Percentiles rank a stretch among this genome's conserved stretches.
Conservation (phyloP, 2,329 filamentous ascomycete genomes). For the Ustulina deusta region DNA sequence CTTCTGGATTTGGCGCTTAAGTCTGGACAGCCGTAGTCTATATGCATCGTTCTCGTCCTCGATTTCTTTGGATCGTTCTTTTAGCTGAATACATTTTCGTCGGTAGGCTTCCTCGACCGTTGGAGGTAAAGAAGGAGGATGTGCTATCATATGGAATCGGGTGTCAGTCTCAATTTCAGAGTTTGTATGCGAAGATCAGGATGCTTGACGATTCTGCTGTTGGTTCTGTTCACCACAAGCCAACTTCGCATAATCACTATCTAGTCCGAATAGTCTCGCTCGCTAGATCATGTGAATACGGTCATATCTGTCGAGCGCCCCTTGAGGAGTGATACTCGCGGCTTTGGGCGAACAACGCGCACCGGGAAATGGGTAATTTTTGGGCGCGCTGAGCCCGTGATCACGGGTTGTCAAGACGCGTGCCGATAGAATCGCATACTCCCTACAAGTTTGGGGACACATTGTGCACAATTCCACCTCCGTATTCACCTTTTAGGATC, state of each 20-base stretch:
- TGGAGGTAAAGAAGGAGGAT: conserved; percentile 77
- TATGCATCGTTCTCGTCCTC: conserved; percentile 91
- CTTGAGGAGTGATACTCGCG: not conserved
- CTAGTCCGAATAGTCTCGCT: not conserved
- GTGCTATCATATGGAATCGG: conserved; percentile 51
- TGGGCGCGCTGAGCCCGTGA: not conserved
- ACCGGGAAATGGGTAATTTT: not conserved
- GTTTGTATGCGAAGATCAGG: not conserved
- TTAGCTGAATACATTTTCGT: conserved; percentile 94
- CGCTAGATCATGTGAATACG: not conserved
- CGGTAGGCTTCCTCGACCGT: conserved; percentile 97
- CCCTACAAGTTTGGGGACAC: not conserved
- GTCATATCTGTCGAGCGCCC: not conserved
- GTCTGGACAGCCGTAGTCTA: conserved; percentile 79
- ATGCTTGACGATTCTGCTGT: not conserved
- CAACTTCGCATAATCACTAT: not conserved
- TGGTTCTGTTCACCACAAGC: conserved; percentile 2
- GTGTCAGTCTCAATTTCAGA: conserved; percentile 54
- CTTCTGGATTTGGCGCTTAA: conserved; percentile 90
- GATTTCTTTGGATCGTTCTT: conserved; percentile 90
- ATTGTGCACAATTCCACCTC: not conserved
- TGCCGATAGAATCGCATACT: conserved; percentile 13
- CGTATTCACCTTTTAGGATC: not conserved
- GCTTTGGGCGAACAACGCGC: not conserved
- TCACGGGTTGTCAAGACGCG: not conserved